Evolutionary conservation across 768 basidiomycete genomes (phyloP).

Genomic region (Terana coerulea): DNA sequence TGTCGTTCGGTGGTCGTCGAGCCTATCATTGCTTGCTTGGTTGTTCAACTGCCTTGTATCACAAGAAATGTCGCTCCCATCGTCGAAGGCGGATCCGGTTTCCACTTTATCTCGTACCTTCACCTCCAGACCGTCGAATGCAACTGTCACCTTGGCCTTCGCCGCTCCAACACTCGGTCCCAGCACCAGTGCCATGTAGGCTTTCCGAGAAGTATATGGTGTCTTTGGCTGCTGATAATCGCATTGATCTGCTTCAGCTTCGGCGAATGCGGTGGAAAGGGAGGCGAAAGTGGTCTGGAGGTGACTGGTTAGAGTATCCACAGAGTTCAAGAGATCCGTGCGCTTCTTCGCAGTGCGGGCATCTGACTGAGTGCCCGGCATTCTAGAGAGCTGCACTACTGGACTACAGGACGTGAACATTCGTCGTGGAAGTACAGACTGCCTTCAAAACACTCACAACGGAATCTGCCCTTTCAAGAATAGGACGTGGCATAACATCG

Average conservation of each 20-base stretch:
- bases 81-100: too few relatives aligned
- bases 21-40: too few relatives aligned
- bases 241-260: not conserved
- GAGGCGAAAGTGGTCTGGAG: conserved; percentile 71
- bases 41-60: too few relatives aligned
- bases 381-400: conserved; percentile 55
- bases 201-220: conserved; percentile 22
- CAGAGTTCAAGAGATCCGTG: conserved; percentile 57
- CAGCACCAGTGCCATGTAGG: conserved; percentile 59
- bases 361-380: conserved; percentile 47
- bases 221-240: not conserved
- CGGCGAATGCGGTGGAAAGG: conserved; percentile 63
- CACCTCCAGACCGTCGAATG: conserved; percentile 59
- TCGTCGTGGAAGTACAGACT: not conserved
- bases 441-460: conserved; percentile 64
- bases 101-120: conserved; percentile 29
- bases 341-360: conserved; percentile 55
- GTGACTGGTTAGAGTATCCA: conserved; percentile 71
- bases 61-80: too few relatives aligned
- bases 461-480: conserved; percentile 80
- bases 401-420: conserved; percentile 39
- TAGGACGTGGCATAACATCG: conserved; percentile 63
- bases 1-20: too few relatives aligned
- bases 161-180: conserved; percentile 64
- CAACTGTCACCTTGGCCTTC: conserved; percentile 57